Percentiles rank a stretch among this genome's conserved stretches.
Conservation (phyloP, 805 yeast genomes). For the Candida peoriensis region DNA sequence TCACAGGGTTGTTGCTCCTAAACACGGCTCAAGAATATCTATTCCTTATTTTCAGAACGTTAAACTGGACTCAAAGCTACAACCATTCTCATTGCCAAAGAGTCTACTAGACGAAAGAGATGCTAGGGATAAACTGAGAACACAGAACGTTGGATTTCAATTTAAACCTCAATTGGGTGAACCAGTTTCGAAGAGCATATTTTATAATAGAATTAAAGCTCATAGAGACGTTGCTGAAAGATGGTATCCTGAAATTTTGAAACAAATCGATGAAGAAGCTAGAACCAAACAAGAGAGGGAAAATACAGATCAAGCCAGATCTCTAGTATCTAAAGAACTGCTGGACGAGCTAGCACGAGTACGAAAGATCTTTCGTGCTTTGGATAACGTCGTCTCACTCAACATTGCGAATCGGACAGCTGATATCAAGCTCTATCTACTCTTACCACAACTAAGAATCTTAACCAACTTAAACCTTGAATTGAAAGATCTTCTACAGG, state of each 20-base stretch:
- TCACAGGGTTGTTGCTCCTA: slow-evolving; percentile 30
- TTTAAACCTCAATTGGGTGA: slow-evolving; percentile 31
- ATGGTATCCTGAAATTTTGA: slow-evolving; percentile 36
- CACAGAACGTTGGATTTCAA: slow-evolving; percentile 35
- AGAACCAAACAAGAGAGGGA: neutral
- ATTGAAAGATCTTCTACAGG: slow-evolving; percentile 13
- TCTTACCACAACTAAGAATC: slow-evolving; percentile 14
- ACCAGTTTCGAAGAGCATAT: slow-evolving; percentile 38
- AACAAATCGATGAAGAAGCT: slow-evolving; percentile 22
- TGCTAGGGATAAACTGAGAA: slow-evolving; percentile 32
- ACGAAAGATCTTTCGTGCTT: slow-evolving; percentile 14
- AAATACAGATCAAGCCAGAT: neutral
- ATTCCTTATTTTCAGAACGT: slow-evolving; percentile 40
- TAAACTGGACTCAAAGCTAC: slow-evolving; percentile 30
- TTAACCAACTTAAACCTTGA: slow-evolving; percentile 8
- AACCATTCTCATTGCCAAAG: slow-evolving; percentile 28
- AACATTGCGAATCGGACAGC: slow-evolving; percentile 14
- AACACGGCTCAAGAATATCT: slow-evolving; percentile 27
- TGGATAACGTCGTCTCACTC: slow-evolving; percentile 15
- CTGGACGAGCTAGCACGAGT: slow-evolving; percentile 1
- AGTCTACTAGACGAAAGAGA: slow-evolving; percentile 27
- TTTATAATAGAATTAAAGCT: slow-evolving; percentile 35
- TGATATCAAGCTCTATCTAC: slow-evolving; percentile 12
- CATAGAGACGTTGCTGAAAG: slow-evolving; percentile 39
- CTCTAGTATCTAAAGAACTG: neutral